Percentiles rank a stretch among this genome's conserved stretches.
phyloP scores from a whole-genome alignment of 139 green algal genomes.

The Chlorella sorokiniana region DNA sequence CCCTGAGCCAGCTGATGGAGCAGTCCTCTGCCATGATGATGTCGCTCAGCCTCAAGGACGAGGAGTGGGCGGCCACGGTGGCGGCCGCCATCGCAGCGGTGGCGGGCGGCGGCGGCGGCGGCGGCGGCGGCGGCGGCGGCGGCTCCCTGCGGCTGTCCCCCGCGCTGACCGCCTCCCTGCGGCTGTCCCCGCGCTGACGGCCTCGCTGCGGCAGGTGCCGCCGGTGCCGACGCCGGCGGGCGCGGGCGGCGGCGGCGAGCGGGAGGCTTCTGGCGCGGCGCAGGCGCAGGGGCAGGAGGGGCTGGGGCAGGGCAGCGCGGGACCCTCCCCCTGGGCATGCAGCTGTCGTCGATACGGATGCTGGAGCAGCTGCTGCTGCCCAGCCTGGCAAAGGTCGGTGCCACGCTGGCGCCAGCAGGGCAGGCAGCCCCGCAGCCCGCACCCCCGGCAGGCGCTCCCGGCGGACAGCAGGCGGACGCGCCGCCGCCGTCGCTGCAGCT shows the following conservation, averaged over 20 bases:
- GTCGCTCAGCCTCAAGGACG: not conserved
- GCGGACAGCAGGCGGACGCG: too few relatives aligned
- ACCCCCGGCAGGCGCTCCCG: not conserved
- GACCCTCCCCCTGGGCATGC: not conserved
- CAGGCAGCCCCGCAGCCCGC: too few relatives aligned
- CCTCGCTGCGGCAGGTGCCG: not conserved
- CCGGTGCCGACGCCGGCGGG: not conserved
- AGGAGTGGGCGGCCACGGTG: not conserved
- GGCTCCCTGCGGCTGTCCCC: too few relatives aligned
- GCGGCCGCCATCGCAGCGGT: not conserved
- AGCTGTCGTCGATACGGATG: not conserved
- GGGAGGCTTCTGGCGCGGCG: not conserved
- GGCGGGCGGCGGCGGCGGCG: not conserved
- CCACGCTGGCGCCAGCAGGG: too few relatives aligned
- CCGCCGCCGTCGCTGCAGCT: too few relatives aligned
- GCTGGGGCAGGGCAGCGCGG: not conserved
- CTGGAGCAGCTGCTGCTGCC: not conserved
- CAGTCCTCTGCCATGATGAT: constrained; percentile 5
- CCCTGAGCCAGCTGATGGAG: constrained; percentile 16
- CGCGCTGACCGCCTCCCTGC: too few relatives aligned
- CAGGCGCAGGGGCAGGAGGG: not conserved
- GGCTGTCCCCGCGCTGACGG: too few relatives aligned
- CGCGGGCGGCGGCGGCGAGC: not conserved
- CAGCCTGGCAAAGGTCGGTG: too few relatives aligned
- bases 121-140: not conserved